phyloP scores from a whole-genome alignment of 1,284 basidiomycete species.

The Ceratobasidium sp. region DNA sequence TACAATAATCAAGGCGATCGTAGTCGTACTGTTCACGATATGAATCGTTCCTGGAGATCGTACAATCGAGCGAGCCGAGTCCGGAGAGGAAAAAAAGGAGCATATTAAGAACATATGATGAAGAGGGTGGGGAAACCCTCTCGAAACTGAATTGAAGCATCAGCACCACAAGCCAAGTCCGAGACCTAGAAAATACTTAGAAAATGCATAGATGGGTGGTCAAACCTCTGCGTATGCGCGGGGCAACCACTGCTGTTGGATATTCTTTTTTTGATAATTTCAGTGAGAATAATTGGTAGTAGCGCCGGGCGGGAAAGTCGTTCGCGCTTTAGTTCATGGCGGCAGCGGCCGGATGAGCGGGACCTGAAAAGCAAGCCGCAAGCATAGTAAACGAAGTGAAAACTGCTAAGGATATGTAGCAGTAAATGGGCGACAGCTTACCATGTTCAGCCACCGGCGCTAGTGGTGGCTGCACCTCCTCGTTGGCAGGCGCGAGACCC shows the following conservation, averaged over 20 bases:
- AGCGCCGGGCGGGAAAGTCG: not conserved
- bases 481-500: not conserved
- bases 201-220: not conserved
- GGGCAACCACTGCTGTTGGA: too few relatives aligned
- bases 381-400: not conserved
- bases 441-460: constrained; percentile 2
- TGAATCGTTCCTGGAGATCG: not conserved
- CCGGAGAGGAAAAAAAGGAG: not conserved
- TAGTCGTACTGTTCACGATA: not conserved
- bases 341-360: not conserved
- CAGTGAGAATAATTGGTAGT: not conserved
- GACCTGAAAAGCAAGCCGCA: not conserved
- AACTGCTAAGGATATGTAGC: not conserved
- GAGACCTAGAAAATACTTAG: too few relatives aligned
- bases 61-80: too few relatives aligned
- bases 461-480: not conserved
- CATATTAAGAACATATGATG: not conserved
- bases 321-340: not conserved
- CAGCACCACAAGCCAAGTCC: not conserved
- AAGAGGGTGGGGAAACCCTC: not conserved
- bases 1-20: constrained; percentile 2
- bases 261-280: not conserved
- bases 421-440: not conserved
- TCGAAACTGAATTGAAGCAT: not conserved
- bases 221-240: too few relatives aligned